Conservation (phyloP, 1,139 yeast genomes). For the Diutina mesorugosa region DNA sequence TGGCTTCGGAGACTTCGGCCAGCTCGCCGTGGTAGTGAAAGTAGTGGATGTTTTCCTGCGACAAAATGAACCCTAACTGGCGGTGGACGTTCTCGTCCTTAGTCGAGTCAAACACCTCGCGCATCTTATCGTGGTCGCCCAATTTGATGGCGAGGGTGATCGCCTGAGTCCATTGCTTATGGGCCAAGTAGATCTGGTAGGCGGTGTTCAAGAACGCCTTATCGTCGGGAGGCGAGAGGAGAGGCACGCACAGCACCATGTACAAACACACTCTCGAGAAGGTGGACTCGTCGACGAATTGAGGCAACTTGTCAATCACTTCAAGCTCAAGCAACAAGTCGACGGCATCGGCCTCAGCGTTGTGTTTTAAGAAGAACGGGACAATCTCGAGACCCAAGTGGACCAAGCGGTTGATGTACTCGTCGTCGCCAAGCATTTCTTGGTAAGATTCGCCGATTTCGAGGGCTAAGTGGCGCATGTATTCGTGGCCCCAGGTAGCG, state of each 20-base stretch:
- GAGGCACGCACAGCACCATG: constrained; percentile 91
- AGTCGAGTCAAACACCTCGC: constrained; percentile 67
- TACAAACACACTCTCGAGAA: constrained; percentile 85
- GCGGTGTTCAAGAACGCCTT: constrained; percentile 80
- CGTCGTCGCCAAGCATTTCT: constrained; percentile 50
- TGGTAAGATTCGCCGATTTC: constrained; percentile 87
- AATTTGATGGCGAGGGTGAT: constrained; percentile 78
- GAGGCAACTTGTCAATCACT: constrained; percentile 67
- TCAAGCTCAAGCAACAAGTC: constrained; percentile 86
- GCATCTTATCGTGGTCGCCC: constrained; percentile 69
- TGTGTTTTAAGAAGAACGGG: constrained; percentile 84
- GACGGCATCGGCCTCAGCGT: constrained; percentile 98
- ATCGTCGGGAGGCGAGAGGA: constrained; percentile 93
- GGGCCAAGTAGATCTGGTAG: constrained; percentile 69
- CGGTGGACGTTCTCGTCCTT: constrained; percentile 64
- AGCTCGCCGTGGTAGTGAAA: constrained; percentile 52
- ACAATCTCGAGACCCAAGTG: constrained; percentile 66
- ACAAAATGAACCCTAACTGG: constrained; percentile 82
- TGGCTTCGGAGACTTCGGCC: constrained; percentile 74
- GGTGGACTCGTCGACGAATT: constrained; percentile 75
- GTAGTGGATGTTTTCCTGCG: constrained; percentile 68
- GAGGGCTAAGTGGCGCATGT: constrained; percentile 86
- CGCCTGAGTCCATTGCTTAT: constrained; percentile 81
- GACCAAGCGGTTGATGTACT: constrained; percentile 32
- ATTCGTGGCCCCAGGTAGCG: constrained; percentile 96